Evolutionary conservation across 257 asterid species (phyloP), one percentile per base, ranked within the genome.

Genomic region (Solanum bukasovii): DNA sequence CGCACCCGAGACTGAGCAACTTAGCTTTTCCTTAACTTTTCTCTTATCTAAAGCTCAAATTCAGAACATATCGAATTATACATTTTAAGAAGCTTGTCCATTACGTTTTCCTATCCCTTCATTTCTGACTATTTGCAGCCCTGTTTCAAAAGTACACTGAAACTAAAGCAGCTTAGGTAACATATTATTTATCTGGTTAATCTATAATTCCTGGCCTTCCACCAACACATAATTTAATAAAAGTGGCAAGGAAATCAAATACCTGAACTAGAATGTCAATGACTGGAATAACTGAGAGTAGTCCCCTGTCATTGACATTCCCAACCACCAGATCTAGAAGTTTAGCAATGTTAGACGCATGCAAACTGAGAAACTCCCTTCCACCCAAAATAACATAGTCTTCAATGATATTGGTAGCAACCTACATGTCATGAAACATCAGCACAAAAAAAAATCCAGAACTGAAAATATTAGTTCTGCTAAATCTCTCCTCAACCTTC

Each of bases 241-340:
- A 25, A 81, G 70, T 29, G 40, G 9, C 68, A 81, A 81, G 29
- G 70, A 81, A 44, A 89, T 88, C 83, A 88, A 88, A 75, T 91
- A 96, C 99, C 99, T 97, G 99, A 93, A 97, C 91, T 88, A 97
- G 89, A 89, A 95, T 92, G 92, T 97, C 99, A 89, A 97, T 92
- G 78, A 95, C 93, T 18, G 98, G 99, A 90, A 97, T 96, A 91
- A 95, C 90, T 82, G 97, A 93, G 90, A 92, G 95, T 84, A 97
- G 88, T 88, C 99, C 99, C 91, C 92, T 94, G 87, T 97, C 97
- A 84, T 93, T 96, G 93, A 95, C 99, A 93, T 94, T 97, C 84
- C 94, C 94, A 90, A 97, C 90, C 81, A 96, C 96, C 93, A 96
- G 89, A 91, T 97, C 98, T 91, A 97, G 98, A 91, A 97, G 92